phyloP scores from a whole-genome alignment of 2,329 filamentous ascomycete genomes.

The Fusarium penzigii region DNA sequence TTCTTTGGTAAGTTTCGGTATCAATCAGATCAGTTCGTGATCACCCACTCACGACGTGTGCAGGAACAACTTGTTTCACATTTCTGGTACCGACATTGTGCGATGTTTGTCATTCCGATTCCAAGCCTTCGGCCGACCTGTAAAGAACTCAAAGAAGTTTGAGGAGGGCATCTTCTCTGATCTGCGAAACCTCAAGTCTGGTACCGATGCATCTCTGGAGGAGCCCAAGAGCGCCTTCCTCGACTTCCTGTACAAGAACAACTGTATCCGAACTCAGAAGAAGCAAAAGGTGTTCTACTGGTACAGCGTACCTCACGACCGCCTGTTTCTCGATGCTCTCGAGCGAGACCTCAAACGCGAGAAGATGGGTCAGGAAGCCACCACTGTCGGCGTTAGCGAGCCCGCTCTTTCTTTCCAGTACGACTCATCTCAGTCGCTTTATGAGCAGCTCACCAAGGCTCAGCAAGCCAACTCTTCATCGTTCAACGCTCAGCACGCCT shows the following conservation, averaged over 20 bases:
- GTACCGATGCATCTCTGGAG: slow-evolving; percentile 95
- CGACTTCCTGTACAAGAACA: slow-evolving; percentile 99
- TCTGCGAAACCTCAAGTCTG: slow-evolving; percentile 95
- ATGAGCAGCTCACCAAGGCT: slow-evolving; percentile 98
- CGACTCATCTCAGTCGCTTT: slow-evolving; percentile 97
- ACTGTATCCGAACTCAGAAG: slow-evolving; percentile 99
- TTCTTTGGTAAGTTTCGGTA: slow-evolving; percentile 67
- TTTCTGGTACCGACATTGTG: slow-evolving; percentile 98
- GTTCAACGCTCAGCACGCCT: slow-evolving; percentile 78
- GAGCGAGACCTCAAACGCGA: slow-evolving; percentile 98
- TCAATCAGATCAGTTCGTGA: background rate
- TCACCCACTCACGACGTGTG: slow-evolving; percentile 2
- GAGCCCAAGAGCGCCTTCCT: slow-evolving; percentile 98
- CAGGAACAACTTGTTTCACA: slow-evolving; percentile 94
- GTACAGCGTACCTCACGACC: slow-evolving; percentile 98
- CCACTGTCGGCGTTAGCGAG: slow-evolving; percentile 94
- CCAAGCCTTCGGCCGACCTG: slow-evolving; percentile 95
- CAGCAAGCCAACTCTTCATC: slow-evolving; percentile 98
- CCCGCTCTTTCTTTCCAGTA: slow-evolving; percentile 98
- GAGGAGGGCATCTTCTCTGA: slow-evolving; percentile 99
- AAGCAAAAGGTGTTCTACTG: slow-evolving; percentile 99
- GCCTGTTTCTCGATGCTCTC: slow-evolving; percentile 93
- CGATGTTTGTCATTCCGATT: slow-evolving; percentile 97
- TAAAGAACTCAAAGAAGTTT: slow-evolving; percentile 99
- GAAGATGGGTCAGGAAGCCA: slow-evolving; percentile 99